Conservation (phyloP, 176 grass and related monocot genomes). For the Avena sativa region DNA sequence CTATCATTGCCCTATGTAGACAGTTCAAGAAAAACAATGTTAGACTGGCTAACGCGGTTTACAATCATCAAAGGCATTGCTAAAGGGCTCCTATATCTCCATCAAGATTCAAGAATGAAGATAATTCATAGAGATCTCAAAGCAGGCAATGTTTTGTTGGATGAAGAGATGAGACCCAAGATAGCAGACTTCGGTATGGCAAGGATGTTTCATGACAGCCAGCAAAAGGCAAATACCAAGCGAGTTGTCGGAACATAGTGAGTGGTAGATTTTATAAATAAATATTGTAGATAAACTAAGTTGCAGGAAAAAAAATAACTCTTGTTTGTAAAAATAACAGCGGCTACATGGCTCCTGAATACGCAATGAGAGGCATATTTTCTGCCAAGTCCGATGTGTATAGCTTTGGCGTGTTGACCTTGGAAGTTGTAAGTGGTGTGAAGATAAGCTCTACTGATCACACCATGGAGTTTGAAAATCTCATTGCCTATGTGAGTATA, state of each 20-base stretch:
- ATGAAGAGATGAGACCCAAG: slow-evolving; percentile 3
- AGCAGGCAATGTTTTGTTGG: neutral
- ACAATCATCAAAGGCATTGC: neutral
- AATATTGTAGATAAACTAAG: neutral
- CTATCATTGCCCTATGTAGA: neutral
- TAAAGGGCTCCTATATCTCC: slow-evolving; percentile 16
- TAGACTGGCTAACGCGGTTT: slow-evolving; percentile 6
- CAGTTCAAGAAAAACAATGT: neutral
- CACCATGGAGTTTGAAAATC: neutral
- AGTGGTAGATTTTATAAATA: neutral
- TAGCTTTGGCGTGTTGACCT: slow-evolving; percentile 8
- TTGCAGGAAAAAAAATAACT: neutral
- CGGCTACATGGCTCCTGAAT: slow-evolving; percentile 12
- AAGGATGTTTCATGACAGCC: neutral
- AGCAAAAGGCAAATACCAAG: neutral
- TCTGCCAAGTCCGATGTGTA: slow-evolving; percentile 19
- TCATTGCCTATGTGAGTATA: slow-evolving; percentile 1
- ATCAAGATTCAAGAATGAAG: slow-evolving; percentile 12
- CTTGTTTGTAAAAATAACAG: neutral
- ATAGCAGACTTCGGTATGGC: slow-evolving; percentile 17
- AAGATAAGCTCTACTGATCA: slow-evolving; percentile 6
- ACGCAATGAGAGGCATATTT: slow-evolving; percentile 7
- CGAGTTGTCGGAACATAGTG: slow-evolving; percentile 3
- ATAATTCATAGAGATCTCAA: slow-evolving; percentile 10
- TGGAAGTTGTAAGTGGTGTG: slow-evolving; percentile 4